phyloP scores from a whole-genome alignment of 345 rosid species.

The Hevea brasiliensis region DNA sequence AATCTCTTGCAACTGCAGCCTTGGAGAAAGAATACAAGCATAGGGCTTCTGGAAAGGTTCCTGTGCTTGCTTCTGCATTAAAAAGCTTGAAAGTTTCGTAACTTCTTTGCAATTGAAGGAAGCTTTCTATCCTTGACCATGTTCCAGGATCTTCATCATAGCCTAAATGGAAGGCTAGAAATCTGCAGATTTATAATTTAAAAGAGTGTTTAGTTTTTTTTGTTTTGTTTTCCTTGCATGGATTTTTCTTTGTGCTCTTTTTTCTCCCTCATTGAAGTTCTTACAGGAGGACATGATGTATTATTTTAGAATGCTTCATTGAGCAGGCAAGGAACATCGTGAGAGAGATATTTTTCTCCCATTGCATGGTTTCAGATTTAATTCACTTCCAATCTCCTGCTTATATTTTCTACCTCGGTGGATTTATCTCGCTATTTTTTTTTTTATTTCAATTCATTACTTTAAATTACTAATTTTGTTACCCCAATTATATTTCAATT shows the following conservation, averaged over 20 bases:
- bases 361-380: not conserved
- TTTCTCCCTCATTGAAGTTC: slow-evolving; percentile 7
- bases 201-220: not conserved
- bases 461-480: too few relatives aligned
- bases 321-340: slow-evolving; percentile 8
- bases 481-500: too few relatives aligned
- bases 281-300: slow-evolving; percentile 22
- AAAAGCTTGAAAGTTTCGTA: slow-evolving; percentile 64
- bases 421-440: not conserved
- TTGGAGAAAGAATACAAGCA: slow-evolving; percentile 88
- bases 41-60: slow-evolving; percentile 67
- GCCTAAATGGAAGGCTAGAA: slow-evolving; percentile 7
- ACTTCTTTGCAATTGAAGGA: slow-evolving; percentile 16
- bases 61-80: slow-evolving; percentile 62
- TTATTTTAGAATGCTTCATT: slow-evolving; percentile 8
- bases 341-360: slow-evolving; percentile 4
- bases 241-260: not conserved
- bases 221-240: too few relatives aligned
- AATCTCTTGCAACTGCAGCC: slow-evolving; percentile 33
- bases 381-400: not conserved
- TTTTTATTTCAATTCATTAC: too few relatives aligned
- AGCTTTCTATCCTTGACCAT: slow-evolving; percentile 15
- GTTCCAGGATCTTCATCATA: slow-evolving; percentile 19
- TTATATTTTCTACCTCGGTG: not conserved
- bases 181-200: slow-evolving; percentile 10